Evolutionary conservation across 148 eudicot species (phyloP).

Genomic region (Rhododendron ferrugineum): DNA sequence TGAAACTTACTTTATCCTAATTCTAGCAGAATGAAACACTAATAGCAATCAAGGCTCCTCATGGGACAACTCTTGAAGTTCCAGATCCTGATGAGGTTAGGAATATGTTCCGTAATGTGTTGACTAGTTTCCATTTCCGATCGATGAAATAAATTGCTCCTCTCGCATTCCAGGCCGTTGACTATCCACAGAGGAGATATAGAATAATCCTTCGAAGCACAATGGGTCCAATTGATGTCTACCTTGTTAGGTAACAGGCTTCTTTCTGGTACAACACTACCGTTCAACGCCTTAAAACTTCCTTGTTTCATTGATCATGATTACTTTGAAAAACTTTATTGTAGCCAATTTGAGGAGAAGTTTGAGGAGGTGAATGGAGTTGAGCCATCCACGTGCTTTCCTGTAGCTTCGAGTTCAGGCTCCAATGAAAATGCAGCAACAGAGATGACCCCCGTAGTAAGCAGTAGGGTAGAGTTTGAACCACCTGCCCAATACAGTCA

Average conservation of each 20-base stretch:
- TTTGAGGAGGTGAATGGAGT: conserved; percentile 72
- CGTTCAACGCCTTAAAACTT: neutral
- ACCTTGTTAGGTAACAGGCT: conserved; percentile 68
- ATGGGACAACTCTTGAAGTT: conserved; percentile 97
- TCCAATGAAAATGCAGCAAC: conserved; percentile 34
- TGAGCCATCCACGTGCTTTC: conserved; percentile 41
- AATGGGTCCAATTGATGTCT: conserved; percentile 99
- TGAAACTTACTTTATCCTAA: neutral
- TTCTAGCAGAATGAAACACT: conserved; percentile 79
- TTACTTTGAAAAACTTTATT: conserved; percentile 3
- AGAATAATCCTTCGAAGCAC: conserved; percentile 92
- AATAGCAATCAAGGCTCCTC: conserved; percentile 98
- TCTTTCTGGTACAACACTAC: conserved; percentile 5
- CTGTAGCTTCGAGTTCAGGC: conserved; percentile 48
- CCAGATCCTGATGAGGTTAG: conserved; percentile 95
- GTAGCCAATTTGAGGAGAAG: conserved; percentile 96
- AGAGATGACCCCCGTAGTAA: conserved; percentile 25
- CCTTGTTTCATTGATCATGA: neutral
- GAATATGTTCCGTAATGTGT: neutral
- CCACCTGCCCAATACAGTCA: conserved; percentile 36
- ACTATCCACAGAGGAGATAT: conserved; percentile 92
- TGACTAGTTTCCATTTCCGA: neutral
- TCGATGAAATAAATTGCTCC: conserved; percentile 5
- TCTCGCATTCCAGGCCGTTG: conserved; percentile 54
- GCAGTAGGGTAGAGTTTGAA: conserved; percentile 33